Evolutionary conservation across 2,329 filamentous ascomycete genomes (phyloP).

Genomic region (Tothia fuscella): DNA sequence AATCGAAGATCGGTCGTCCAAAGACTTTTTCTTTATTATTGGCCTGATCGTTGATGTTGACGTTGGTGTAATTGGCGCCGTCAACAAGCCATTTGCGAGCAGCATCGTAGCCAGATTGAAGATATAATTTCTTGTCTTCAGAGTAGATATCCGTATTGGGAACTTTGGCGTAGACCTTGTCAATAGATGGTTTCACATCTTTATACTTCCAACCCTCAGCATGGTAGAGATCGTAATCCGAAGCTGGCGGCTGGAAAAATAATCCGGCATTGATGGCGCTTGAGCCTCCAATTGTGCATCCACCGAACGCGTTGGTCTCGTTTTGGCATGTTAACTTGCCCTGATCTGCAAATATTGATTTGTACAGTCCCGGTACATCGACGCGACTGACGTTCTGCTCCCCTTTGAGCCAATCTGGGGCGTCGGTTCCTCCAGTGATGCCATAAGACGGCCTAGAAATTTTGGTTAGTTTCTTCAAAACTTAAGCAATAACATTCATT

Average conservation of each 20-base stretch:
- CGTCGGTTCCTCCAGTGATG: slow-evolving; percentile 35
- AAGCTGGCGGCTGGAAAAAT: slow-evolving; percentile 41
- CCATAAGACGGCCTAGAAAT: no score
- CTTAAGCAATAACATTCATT: no score
- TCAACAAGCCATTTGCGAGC: slow-evolving; percentile 40
- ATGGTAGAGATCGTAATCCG: slow-evolving; percentile 40
- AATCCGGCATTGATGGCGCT: slow-evolving; percentile 44
- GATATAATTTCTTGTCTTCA: slow-evolving; percentile 32
- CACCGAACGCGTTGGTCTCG: slow-evolving; percentile 33
- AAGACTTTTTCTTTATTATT: slow-evolving; percentile 38
- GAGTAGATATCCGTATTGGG: slow-evolving; percentile 35
- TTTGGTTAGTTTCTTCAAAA: no score
- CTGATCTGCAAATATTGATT: slow-evolving; percentile 35
- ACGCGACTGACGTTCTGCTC: slow-evolving; percentile 37
- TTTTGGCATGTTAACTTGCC: slow-evolving; percentile 32
- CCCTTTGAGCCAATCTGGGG: slow-evolving; percentile 36
- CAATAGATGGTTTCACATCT: slow-evolving; percentile 36
- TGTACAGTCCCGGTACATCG: slow-evolving; percentile 42
- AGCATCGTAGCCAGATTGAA: slow-evolving; percentile 36
- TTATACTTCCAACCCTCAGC: slow-evolving; percentile 39
- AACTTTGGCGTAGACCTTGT: slow-evolving; percentile 33
- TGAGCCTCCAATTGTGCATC: slow-evolving; percentile 40
- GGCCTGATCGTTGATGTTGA: slow-evolving; percentile 35
- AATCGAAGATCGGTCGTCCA: slow-evolving; percentile 37
- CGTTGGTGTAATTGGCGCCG: slow-evolving; percentile 34